Percentiles rank a stretch among this genome's conserved stretches.
Conservation (phyloP, 257 asterid genomes). For the Penstemon barbatus region DNA sequence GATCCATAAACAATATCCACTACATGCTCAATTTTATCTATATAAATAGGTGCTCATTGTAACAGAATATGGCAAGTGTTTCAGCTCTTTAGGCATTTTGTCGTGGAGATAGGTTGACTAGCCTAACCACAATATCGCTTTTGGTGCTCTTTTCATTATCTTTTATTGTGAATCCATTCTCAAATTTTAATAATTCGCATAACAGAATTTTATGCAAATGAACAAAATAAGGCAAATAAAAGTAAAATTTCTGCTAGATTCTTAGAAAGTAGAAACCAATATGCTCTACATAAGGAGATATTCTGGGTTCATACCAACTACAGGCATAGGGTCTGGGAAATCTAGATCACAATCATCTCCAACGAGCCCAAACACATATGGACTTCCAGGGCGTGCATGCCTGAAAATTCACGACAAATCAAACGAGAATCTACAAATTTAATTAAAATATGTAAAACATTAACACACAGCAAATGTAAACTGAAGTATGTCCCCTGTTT, state of each 20-base stretch:
- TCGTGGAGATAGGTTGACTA: background rate
- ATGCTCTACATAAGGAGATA: background rate
- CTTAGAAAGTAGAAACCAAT: conserved; percentile 11
- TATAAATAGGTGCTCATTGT: background rate
- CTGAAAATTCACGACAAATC: conserved; percentile 45
- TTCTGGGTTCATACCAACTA: conserved; percentile 61
- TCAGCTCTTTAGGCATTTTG: background rate
- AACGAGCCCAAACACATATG: conserved; percentile 94
- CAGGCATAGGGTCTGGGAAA: conserved; percentile 98
- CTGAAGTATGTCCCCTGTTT: conserved; percentile 13
- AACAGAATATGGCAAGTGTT: background rate
- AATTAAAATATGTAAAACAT: background rate
- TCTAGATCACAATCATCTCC: conserved; percentile 89
- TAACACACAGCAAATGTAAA: background rate
- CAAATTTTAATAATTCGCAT: conserved; percentile 5
- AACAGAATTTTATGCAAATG: conserved; percentile 13
- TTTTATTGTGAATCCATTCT: background rate
- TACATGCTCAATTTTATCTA: background rate
- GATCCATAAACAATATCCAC: background rate
- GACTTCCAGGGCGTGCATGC: conserved; percentile 99
- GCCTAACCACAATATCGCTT: background rate
- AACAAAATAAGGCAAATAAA: conserved; percentile 17
- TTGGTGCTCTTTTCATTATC: background rate
- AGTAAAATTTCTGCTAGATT: background rate
- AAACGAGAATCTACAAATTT: conserved; percentile 10